Evolutionary conservation across 306 rosid species (phyloP).

Genomic region (Luffa acutangula): DNA sequence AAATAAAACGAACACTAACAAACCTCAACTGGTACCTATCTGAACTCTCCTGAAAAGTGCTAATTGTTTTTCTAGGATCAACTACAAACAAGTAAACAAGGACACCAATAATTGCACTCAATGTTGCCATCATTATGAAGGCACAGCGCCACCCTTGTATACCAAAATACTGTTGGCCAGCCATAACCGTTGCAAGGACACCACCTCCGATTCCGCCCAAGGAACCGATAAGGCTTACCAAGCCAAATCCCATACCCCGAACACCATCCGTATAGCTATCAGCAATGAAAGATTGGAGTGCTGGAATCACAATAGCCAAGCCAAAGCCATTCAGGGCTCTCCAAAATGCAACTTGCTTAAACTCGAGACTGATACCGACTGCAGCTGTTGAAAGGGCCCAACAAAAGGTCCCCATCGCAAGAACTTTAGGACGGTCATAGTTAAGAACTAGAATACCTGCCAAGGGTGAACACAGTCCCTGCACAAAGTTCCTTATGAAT

Average conservation of each 20-base stretch:
- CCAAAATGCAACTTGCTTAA: constrained; percentile 79
- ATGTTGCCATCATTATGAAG: constrained; percentile 61
- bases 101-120: constrained; percentile 70
- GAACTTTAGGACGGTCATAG: constrained; percentile 72
- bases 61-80: constrained; percentile 48
- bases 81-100: constrained; percentile 65
- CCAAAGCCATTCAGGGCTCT: constrained; percentile 89
- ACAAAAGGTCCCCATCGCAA: constrained; percentile 78
- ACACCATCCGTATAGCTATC: constrained; percentile 74
- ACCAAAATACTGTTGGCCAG: constrained; percentile 65
- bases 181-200: constrained; percentile 90
- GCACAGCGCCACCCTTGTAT: constrained; percentile 86
- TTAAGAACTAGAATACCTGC: constrained; percentile 77
- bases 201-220: constrained; percentile 96
- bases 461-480: constrained; percentile 77
- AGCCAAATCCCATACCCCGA: constrained; percentile 83
- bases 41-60: constrained; percentile 6
- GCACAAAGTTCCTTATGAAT: constrained; percentile 75
- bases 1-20: not conserved
- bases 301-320: constrained; percentile 92
- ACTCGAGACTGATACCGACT: constrained; percentile 50
- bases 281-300: constrained; percentile 92
- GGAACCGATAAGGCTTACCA: constrained; percentile 59
- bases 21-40: not conserved
- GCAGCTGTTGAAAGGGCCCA: constrained; percentile 99